These are phyloP conservation scores for Staphylotrichum longicolle DNA, from an alignment of 495 filamentous ascomycete species.

Conservation along the genomic window DNA sequence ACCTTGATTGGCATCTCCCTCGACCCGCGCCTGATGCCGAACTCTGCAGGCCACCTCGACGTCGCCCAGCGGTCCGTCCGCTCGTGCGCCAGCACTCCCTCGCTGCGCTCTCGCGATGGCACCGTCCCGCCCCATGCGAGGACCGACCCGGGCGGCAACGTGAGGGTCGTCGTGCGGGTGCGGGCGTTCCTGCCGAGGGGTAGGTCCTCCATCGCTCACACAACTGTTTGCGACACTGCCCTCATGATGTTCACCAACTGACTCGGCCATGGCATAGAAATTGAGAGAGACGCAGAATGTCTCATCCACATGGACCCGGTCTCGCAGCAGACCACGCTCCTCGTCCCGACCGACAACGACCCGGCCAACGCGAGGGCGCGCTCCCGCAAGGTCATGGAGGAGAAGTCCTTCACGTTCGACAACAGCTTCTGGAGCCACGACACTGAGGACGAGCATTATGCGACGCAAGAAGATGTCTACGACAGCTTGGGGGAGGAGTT, in stretches of 20 bases:
- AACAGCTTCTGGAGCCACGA: conserved; percentile 97
- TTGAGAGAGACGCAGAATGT: conserved; percentile 74
- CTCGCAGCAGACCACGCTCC: conserved; percentile 76
- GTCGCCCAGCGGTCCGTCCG: conserved; percentile 36
- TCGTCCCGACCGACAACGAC: conserved; percentile 61
- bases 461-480: conserved; percentile 85
- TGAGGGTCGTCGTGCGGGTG: conserved; percentile 90
- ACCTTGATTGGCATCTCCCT: conserved; percentile 47
- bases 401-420: conserved; percentile 93
- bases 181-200: conserved; percentile 86
- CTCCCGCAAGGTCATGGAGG: conserved; percentile 73
- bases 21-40: conserved; percentile 47
- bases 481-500: conserved; percentile 94
- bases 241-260: background rate
- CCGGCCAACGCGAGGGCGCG: conserved; percentile 65
- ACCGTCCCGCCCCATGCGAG: conserved; percentile 49
- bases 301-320: conserved; percentile 86
- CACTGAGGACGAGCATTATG: conserved; percentile 58
- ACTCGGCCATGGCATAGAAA: conserved; percentile 54
- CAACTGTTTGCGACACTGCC: too few species aligned
- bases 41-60: conserved; percentile 31
- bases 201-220: conserved; percentile 40
- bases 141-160: conserved; percentile 72
- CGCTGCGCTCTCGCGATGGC: conserved; percentile 70
- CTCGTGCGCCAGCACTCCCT: conserved; percentile 65